Evolutionary conservation across 352 stramenopile genomes (phyloP).

Genomic region (Phytophthora cryptogea): DNA sequence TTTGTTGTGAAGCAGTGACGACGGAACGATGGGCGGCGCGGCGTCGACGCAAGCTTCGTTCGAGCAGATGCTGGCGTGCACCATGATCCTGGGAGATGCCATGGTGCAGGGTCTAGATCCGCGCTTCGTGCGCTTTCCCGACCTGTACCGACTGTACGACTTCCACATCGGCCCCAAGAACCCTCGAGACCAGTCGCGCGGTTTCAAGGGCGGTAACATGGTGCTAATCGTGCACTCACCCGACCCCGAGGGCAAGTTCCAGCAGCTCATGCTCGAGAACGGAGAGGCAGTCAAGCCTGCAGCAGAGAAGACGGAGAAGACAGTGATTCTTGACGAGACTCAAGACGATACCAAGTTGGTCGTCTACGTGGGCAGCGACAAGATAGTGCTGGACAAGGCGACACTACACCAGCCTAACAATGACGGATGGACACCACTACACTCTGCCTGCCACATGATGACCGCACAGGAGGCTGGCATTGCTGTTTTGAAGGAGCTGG

Average conservation of each 20-base stretch:
- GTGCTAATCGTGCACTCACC: conserved; percentile 64
- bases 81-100: conserved; percentile 81
- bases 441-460: conserved; percentile 75
- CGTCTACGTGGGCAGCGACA: conserved; percentile 72
- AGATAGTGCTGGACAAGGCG: conserved; percentile 69
- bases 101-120: conserved; percentile 84
- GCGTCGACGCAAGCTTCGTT: conserved; percentile 74
- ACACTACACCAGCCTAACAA: conserved; percentile 74
- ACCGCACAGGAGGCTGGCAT: conserved; percentile 76
- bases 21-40: conserved; percentile 57
- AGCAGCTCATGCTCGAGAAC: conserved; percentile 44
- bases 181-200: conserved; percentile 31
- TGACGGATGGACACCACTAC: conserved; percentile 80
- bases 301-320: conserved; percentile 20
- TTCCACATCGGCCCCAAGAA: conserved; percentile 80
- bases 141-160: conserved; percentile 82
- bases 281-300: conserved; percentile 10
- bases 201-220: conserved; percentile 68
- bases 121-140: conserved; percentile 78
- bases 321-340: conserved; percentile 21
- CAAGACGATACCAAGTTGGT: conserved; percentile 49
- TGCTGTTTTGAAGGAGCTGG: conserved; percentile 69
- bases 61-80: conserved; percentile 86
- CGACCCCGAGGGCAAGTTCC: conserved; percentile 53
- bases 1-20: conserved; percentile 7